Evolutionary conservation across 495 filamentous ascomycete species (phyloP).

Genomic region (Podospora pseudopauciseta): DNA sequence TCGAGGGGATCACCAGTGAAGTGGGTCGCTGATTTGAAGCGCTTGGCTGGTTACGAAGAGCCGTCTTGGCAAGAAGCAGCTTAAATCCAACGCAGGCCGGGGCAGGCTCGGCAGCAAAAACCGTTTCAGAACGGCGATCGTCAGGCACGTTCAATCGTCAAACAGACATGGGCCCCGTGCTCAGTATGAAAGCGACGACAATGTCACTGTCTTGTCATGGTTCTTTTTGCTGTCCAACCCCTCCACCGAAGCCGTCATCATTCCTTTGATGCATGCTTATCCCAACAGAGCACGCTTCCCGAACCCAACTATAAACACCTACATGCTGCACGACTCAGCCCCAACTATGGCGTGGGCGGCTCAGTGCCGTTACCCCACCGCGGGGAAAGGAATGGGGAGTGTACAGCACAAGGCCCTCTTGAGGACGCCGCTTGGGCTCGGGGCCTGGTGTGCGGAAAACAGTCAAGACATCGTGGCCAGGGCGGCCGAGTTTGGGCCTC

Average conservation of each 20-base stretch:
- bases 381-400: not conserved
- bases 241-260: not conserved
- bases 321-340: too few species aligned
- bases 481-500: too few species aligned
- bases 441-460: not conserved
- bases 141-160: conserved; percentile 25
- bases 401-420: not conserved
- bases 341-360: not conserved
- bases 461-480: not conserved
- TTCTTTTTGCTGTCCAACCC: not conserved
- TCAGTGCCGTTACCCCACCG: not conserved
- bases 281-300: not conserved
- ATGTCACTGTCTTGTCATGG: not conserved
- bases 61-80: conserved; percentile 17
- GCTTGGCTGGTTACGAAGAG: conserved; percentile 23
- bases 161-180: not conserved
- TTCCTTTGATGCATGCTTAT: not conserved
- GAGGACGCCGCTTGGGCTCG: not conserved
- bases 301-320: too few species aligned
- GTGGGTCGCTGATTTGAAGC: conserved; percentile 3
- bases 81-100: conserved; percentile 19
- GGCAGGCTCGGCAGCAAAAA: conserved; percentile 24
- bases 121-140: conserved; percentile 37
- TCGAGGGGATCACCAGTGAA: not conserved
- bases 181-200: not conserved